Evolutionary conservation across 2,329 filamentous ascomycete species (phyloP).

Genomic region (Raffaelea albimanens): DNA sequence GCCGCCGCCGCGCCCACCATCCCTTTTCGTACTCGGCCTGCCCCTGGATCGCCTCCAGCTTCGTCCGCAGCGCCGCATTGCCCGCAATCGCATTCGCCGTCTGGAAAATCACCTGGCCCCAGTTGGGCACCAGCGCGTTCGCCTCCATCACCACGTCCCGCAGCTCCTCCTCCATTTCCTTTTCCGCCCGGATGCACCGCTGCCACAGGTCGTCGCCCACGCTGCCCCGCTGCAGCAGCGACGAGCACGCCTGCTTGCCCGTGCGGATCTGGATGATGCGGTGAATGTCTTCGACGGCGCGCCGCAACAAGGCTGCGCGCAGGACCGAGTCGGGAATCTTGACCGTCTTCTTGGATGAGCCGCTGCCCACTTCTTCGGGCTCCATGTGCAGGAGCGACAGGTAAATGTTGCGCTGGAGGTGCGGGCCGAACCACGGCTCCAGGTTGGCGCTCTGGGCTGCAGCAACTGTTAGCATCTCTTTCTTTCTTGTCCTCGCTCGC

Average conservation of each 20-base stretch:
- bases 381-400: conserved; percentile 79
- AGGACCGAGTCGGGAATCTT: conserved; percentile 74
- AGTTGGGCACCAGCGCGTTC: conserved; percentile 78
- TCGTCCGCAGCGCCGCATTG: conserved; percentile 67
- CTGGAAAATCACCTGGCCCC: conserved; percentile 95
- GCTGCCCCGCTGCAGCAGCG: conserved; percentile 77
- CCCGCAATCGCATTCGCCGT: conserved; percentile 92
- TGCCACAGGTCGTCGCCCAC: conserved; percentile 96
- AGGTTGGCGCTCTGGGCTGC: conserved; percentile 74
- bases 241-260: conserved; percentile 78
- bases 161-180: conserved; percentile 94
- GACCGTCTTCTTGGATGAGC: conserved; percentile 25
- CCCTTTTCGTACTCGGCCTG: conserved; percentile 66
- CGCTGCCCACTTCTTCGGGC: conserved; percentile 32
- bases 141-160: conserved; percentile 93
- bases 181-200: conserved; percentile 82
- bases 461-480: no score
- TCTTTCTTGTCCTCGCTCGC: no score
- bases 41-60: conserved; percentile 64
- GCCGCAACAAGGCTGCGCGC: conserved; percentile 77
- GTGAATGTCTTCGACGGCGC: conserved; percentile 87
- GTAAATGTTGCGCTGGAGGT: conserved; percentile 91
- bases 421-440: conserved; percentile 86
- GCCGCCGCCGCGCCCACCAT: conserved; percentile 85
- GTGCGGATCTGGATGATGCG: conserved; percentile 82